Conservation (phyloP, 164 flowering plant species). For the Nymphaea thermarum region DNA sequence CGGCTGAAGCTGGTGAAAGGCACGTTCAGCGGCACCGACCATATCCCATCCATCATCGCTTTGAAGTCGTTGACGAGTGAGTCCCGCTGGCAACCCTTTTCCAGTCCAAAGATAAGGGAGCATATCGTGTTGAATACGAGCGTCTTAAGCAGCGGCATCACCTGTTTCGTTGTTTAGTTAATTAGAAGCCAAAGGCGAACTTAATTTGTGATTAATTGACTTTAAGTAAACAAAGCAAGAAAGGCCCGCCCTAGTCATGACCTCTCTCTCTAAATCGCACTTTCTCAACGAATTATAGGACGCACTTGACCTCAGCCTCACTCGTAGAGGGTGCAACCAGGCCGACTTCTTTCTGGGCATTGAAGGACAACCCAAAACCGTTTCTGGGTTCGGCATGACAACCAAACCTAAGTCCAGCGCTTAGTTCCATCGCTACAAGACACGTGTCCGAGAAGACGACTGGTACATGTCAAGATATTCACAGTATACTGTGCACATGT, state of each 20-base stretch:
- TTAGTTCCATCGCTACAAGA: too few relatives aligned
- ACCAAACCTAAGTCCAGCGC: too few relatives aligned
- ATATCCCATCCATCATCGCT: slow-evolving; percentile 38
- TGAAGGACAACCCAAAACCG: too few relatives aligned
- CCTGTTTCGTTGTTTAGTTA: slow-evolving; percentile 14
- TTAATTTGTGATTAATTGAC: background rate
- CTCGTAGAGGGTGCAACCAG: background rate
- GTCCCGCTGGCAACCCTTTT: slow-evolving; percentile 28
- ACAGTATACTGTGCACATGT: too few relatives aligned
- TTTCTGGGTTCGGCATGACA: too few relatives aligned
- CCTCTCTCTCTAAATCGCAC: background rate
- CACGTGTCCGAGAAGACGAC: too few relatives aligned
- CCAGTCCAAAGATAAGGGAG: slow-evolving; percentile 42
- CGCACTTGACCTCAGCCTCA: background rate
- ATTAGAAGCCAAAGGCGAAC: background rate
- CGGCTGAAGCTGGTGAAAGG: slow-evolving; percentile 55
- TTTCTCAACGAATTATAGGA: background rate
- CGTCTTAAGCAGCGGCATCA: slow-evolving; percentile 48
- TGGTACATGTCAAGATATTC: too few relatives aligned
- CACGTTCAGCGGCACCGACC: slow-evolving; percentile 54
- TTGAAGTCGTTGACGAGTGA: slow-evolving; percentile 20
- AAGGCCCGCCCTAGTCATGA: background rate
- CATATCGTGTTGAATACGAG: slow-evolving; percentile 58
- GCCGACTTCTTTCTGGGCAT: background rate
- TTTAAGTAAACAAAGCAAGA: background rate